Conservation (phyloP, 495 filamentous ascomycete genomes). For the Achaetomiella virescens region DNA sequence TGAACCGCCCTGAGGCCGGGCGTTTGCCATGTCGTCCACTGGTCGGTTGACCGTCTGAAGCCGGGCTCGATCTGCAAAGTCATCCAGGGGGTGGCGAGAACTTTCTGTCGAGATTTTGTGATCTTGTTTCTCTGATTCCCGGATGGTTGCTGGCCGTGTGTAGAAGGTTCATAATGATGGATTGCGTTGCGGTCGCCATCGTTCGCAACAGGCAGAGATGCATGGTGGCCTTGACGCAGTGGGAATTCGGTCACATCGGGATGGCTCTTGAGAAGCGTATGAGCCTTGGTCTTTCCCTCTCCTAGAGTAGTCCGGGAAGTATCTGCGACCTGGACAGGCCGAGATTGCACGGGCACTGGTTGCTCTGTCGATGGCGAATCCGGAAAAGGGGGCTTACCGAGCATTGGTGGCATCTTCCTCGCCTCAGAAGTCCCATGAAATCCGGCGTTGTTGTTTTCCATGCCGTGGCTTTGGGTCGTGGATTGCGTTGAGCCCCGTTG, state of each 20-base stretch:
- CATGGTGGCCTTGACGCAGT: neutral
- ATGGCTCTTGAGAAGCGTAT: neutral
- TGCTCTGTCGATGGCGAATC: neutral
- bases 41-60: conserved; percentile 1
- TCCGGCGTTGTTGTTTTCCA: neutral
- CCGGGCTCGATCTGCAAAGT: neutral
- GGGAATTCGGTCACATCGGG: neutral
- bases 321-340: too few species aligned
- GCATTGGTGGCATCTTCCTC: neutral
- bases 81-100: neutral
- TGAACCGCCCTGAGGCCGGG: neutral
- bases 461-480: neutral
- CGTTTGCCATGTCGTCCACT: neutral
- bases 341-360: neutral
- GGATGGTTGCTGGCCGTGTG: neutral
- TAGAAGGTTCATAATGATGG: too few species aligned
- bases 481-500: neutral
- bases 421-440: neutral
- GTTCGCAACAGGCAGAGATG: neutral
- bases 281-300: neutral
- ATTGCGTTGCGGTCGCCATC: neutral
- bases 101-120: neutral
- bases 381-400: neutral
- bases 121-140: neutral
- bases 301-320: too few species aligned